Conservation (phyloP, 495 filamentous ascomycete genomes). For the Corynascus novoguineensis region DNA sequence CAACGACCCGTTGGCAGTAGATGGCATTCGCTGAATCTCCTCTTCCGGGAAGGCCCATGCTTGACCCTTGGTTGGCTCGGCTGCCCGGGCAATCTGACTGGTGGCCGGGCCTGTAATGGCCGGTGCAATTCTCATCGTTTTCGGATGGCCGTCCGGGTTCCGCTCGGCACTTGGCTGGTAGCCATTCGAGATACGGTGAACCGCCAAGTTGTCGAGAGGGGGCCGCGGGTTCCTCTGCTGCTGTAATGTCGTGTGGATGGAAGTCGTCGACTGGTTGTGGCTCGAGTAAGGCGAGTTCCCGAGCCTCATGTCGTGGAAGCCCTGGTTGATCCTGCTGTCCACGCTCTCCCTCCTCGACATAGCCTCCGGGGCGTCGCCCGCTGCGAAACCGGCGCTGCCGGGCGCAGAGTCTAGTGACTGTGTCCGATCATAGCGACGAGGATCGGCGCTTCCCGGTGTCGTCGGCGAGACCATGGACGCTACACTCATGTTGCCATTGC, state of each 20-base stretch:
- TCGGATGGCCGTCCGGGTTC: slow-evolving; percentile 48
- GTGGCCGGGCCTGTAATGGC: slow-evolving; percentile 70
- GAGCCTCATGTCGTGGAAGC: slow-evolving; percentile 63
- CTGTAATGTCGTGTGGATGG: slow-evolving; percentile 52
- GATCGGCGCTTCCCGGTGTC: slow-evolving; percentile 33
- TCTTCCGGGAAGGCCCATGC: slow-evolving; percentile 80
- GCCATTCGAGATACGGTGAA: slow-evolving; percentile 58
- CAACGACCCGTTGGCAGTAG: slow-evolving; percentile 46
- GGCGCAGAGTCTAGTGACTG: slow-evolving; percentile 42
- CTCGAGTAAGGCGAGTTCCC: slow-evolving; percentile 65
- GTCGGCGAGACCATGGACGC: slow-evolving; percentile 54
- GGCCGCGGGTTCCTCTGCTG: slow-evolving; percentile 49
- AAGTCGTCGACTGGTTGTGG: slow-evolving; percentile 71
- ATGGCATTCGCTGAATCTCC: slow-evolving; percentile 48
- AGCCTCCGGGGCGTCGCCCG: slow-evolving; percentile 26
- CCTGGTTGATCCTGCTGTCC: slow-evolving; percentile 69
- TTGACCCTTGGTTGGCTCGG: slow-evolving; percentile 74
- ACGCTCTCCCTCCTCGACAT: slow-evolving; percentile 68
- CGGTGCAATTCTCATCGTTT: slow-evolving; percentile 57
- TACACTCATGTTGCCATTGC: slow-evolving; percentile 47
- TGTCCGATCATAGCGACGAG: slow-evolving; percentile 39
- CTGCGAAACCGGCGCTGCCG: slow-evolving; percentile 26
- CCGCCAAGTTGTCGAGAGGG: slow-evolving; percentile 35
- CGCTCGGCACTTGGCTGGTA: slow-evolving; percentile 53
- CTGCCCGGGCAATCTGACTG: slow-evolving; percentile 72